phyloP scores from a whole-genome alignment of 306 rosid species.

The Fragaria ananassa region DNA sequence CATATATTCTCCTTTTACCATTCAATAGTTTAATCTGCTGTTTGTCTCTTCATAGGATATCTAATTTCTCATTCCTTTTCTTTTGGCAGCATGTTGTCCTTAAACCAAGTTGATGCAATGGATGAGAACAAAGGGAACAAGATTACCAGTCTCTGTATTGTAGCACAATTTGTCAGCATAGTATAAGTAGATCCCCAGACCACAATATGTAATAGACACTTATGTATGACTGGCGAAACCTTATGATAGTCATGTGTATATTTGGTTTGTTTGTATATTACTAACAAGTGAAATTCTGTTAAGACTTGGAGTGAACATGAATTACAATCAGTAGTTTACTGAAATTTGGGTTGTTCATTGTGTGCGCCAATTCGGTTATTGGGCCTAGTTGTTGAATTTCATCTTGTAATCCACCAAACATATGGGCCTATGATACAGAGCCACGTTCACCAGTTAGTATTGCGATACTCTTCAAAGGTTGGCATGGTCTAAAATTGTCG shows the following conservation, averaged over 20 bases:
- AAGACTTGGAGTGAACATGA: neutral
- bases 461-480: too few species aligned
- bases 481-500: too few species aligned
- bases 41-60: constrained; percentile 6
- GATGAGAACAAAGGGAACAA: constrained; percentile 15
- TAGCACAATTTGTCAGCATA: too few species aligned
- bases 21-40: neutral
- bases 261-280: neutral
- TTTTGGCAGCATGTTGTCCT: constrained; percentile 79
- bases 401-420: neutral
- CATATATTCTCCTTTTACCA: neutral
- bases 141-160: too few species aligned
- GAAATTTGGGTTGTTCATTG: too few species aligned
- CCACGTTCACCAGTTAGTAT: too few species aligned
- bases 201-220: too few species aligned
- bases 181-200: too few species aligned
- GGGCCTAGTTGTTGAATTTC: neutral
- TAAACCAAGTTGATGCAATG: constrained; percentile 37
- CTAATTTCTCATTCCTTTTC: constrained; percentile 12
- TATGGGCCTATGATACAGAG: neutral
- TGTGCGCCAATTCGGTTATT: neutral
- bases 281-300: neutral
- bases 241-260: neutral
- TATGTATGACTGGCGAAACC: neutral
- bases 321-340: too few species aligned